Conservation (phyloP, 1,284 basidiomycete species). For the Termitomyces sp. region DNA sequence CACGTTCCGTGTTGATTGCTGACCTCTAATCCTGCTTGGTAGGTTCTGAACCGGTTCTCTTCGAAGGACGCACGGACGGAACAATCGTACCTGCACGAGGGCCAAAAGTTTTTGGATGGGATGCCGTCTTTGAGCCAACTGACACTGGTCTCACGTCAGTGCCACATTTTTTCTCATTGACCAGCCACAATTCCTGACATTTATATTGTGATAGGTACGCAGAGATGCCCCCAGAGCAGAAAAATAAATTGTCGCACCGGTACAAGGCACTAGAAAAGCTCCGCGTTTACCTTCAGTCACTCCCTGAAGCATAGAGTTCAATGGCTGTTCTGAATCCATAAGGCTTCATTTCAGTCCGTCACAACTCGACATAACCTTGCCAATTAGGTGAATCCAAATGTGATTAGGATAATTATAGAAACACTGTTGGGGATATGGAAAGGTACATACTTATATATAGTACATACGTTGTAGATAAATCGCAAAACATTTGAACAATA, state of each 20-base stretch:
- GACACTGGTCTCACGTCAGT: slow-evolving; percentile 73
- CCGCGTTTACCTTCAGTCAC: slow-evolving; percentile 53
- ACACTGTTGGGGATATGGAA: background rate
- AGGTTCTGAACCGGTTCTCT: slow-evolving; percentile 73
- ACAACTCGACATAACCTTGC: background rate
- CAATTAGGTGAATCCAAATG: no score
- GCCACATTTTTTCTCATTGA: background rate
- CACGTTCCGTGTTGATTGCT: background rate
- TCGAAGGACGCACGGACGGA: slow-evolving; percentile 89
- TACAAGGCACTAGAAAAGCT: slow-evolving; percentile 85
- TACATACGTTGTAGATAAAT: background rate
- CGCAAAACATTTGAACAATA: background rate
- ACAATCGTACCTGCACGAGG: slow-evolving; percentile 85
- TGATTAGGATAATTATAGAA: background rate
- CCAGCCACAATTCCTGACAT: slow-evolving; percentile 10
- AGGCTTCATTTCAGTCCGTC: background rate
- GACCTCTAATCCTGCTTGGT: background rate
- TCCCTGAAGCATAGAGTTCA: slow-evolving; percentile 4
- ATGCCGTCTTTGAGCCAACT: slow-evolving; percentile 82
- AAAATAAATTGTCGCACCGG: slow-evolving; percentile 88
- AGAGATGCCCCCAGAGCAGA: slow-evolving; percentile 85
- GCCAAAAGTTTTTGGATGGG: slow-evolving; percentile 80
- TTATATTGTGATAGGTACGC: slow-evolving; percentile 65
- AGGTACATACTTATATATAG: background rate
- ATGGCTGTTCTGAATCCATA: background rate